Base-by-base conservation (phyloP, 129 eudicot genomes). In the Centaurea solstitialis region DNA sequence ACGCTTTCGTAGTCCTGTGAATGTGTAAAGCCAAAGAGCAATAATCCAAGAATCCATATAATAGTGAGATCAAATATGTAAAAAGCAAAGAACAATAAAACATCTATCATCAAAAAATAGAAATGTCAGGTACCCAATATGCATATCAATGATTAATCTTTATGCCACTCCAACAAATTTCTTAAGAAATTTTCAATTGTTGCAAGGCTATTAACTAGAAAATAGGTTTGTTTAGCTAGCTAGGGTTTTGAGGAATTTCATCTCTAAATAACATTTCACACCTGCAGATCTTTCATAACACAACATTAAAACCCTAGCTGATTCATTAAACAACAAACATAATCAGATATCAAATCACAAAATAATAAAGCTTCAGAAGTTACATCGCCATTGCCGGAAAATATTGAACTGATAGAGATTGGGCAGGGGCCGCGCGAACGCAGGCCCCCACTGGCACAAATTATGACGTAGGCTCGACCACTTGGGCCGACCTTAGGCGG, bases 401-500 rank as follows among this genome's bases (percentile, higher is more conserved):
- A 26, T 26, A 0, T 26, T 26, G 30, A 26, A 26, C 30, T 26
- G 22, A 6, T 1, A 0, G 9, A 57, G n/a, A 57, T 57, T 57
- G 65, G 6, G 9, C 9, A 57, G 65, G 65, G 65, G 65, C 65
- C 65, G 65, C 65, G 65, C 65, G 65, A 57, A 57, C 65, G 65
- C 65, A 57, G 65, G 65, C 65, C 65, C 65, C 65, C 65, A 17
- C 65, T 57, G 65, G 9, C 65, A 57, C 65, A 57, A 57, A 57
- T 57, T 57, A 57, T 57, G 65, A 57, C 65, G 65, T 57, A 57
- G 65, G 65, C 65, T 57, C 65, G 84, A 40, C 23, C 53, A 40
- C 76, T 72, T 72, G 73, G 73, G 20, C 74, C 74, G 74, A 69
- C 77, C 67, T 74, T 74, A 74, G 77, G 20, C 77, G 40, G 67